A percentile compares a stretch with the other conserved stretches of the same genome.
Conservation (phyloP, 2,329 filamentous ascomycete genomes). For the Dothiorella sarmentorum region DNA sequence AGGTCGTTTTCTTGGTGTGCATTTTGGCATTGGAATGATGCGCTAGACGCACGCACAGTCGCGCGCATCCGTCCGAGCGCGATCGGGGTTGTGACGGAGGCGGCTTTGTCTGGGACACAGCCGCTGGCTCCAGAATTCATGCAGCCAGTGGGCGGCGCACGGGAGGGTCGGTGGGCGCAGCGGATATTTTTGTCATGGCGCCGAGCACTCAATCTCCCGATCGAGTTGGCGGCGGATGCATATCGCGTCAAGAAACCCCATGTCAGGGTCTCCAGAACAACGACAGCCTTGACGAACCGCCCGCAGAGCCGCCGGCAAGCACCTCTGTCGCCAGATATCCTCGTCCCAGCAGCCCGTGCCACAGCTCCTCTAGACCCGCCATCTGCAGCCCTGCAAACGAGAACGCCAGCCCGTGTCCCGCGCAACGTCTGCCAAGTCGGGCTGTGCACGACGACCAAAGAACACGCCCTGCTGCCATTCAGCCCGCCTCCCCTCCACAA, state of each 20-base stretch:
- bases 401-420: constrained; percentile 5
- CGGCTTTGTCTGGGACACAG: constrained; percentile 2
- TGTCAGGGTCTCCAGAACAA: constrained; percentile 11
- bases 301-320: constrained; percentile 3
- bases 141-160: background rate
- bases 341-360: background rate
- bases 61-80: constrained; percentile 11
- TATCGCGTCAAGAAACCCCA: constrained; percentile 4
- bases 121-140: background rate
- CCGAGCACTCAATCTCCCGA: constrained; percentile 14
- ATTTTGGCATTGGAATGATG: background rate
- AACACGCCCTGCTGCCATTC: constrained; percentile 6
- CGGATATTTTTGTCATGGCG: constrained; percentile 6
- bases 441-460: constrained; percentile 9
- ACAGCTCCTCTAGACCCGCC: background rate
- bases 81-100: background rate
- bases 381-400: constrained; percentile 4
- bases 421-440: constrained; percentile 17
- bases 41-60: constrained; percentile 10
- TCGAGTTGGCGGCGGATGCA: constrained; percentile 15
- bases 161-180: background rate
- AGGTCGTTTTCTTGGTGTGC: background rate
- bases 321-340: background rate
- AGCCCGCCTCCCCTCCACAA: constrained; percentile 3
- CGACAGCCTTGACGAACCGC: constrained; percentile 8